Evolutionary conservation across 768 basidiomycete species (phyloP), one percentile per base, ranked within the genome.

Genomic region (Fistulinella prunicolor): DNA sequence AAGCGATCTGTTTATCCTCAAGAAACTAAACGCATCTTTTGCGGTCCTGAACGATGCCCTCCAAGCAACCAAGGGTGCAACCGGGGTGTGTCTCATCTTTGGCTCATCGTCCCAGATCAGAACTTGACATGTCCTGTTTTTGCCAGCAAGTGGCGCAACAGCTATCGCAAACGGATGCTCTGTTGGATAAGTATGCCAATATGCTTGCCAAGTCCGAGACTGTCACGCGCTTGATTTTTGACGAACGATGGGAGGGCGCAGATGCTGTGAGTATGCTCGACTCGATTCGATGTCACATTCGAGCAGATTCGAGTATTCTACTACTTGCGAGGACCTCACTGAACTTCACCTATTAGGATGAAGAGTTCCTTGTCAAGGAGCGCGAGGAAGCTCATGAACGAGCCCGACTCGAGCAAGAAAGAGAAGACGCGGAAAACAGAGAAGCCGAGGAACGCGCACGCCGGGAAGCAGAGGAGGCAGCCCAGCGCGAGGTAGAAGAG

Each of bases 211-310:
- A 80, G 62, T 86, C 87, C 2, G 88, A 89, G 64, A 76, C 80
- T 13, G 75, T 80, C 51, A 71, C 86, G 3, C 77, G 78, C 24
- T 65, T 90, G 48, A 80, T 91, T 16, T 82, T 89, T 51, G 88
- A 91, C 61, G 84, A 88, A 51, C 70, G 78, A 49, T 91, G 86
- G 86, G 70, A 78, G 45, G 89, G 89, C 2, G 85, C 82, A 32
- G 84, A 86, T 51, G 79, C 73, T 37, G 89, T 88, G 60, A 69
- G 81, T 70, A 19, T 44, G 24, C 38, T 38, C 22, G 19, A 29
- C 30, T 17, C 2, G 22, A 28, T 34, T 19, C 6, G 10, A 4
- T 13, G 23, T 39, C 21, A n/a, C 9, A 20, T 30, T 8, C n/a
- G n/a, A n/a, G n/a, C 34, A 14, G 20, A 10, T 29, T 23, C 34